Percentiles rank a stretch among this genome's conserved stretches.
Conservation (phyloP, 129 eudicot species). For the Artemisia tridentata region DNA sequence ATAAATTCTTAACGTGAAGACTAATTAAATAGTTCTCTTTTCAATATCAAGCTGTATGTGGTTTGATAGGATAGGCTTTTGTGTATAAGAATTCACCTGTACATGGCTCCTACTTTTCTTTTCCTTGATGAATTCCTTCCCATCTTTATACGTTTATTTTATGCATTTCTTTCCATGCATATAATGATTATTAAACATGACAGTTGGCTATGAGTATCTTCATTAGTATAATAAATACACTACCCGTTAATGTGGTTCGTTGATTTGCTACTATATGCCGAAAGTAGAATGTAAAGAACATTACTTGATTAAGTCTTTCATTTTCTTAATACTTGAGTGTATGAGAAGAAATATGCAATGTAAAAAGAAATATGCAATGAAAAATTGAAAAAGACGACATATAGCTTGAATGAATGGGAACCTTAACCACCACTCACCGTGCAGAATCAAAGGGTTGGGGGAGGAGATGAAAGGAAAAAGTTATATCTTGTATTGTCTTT, state of each 20-base stretch:
- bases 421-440: not conserved
- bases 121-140: not conserved
- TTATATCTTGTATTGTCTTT: constrained; percentile 8
- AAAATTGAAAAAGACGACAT: not conserved
- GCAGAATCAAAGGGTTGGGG: constrained; percentile 16
- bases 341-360: not conserved
- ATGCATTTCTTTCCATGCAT: constrained; percentile 2
- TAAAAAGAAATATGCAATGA: not conserved
- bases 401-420: not conserved
- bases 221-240: not conserved
- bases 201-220: not conserved
- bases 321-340: not conserved
- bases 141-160: not conserved
- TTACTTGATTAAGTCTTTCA: not conserved
- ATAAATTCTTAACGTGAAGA: constrained; percentile 19
- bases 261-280: not conserved
- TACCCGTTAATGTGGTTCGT: constrained; percentile 5
- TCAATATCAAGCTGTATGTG: not conserved
- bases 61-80: constrained; percentile 15
- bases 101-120: not conserved
- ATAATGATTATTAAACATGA: constrained; percentile 6
- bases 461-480: constrained; percentile 5
- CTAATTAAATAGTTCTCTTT: not conserved
- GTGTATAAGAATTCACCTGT: constrained; percentile 16
- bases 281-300: constrained; percentile 4